Evolutionary conservation across 352 stramenopile genomes (phyloP).

Genomic region (Globisporangium apiculatum): DNA sequence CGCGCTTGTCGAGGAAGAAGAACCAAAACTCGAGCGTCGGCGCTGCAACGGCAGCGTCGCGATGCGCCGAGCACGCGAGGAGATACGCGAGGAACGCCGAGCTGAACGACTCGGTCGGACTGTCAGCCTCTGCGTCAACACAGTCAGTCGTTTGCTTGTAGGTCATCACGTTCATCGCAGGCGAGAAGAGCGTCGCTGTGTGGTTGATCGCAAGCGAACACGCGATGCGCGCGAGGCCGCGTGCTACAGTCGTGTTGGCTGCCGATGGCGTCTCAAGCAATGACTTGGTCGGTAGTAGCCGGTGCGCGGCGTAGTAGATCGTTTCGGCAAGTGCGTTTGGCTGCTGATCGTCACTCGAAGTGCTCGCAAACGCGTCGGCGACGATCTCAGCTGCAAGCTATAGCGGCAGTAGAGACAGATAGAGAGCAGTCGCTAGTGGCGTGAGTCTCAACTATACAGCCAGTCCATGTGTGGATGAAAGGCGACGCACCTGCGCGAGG

Average conservation of each 20-base stretch:
- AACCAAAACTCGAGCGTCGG: constrained; percentile 85
- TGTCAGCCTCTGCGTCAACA: not conserved
- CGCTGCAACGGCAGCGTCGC: constrained; percentile 45
- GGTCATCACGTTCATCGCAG: constrained; percentile 7
- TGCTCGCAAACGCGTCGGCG: constrained; percentile 46
- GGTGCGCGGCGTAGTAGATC: constrained; percentile 20
- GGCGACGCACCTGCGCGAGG: constrained; percentile 27
- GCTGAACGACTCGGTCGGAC: constrained; percentile 10
- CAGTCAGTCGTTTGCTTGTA: too few relatives aligned
- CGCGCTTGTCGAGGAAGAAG: constrained; percentile 71
- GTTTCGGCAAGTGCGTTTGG: constrained; percentile 17
- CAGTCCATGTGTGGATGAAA: not conserved
- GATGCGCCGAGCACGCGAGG: constrained; percentile 50
- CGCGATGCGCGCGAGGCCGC: constrained; percentile 33
- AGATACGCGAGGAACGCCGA: constrained; percentile 51
- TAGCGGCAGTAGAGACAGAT: too few relatives aligned
- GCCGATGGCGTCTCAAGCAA: constrained; percentile 13
- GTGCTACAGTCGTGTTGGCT: constrained; percentile 14
- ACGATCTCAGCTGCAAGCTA: constrained; percentile 58
- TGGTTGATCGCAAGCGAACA: constrained; percentile 44
- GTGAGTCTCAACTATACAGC: too few relatives aligned
- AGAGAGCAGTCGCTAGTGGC: too few relatives aligned
- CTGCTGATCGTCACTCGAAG: constrained; percentile 10
- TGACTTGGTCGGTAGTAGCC: constrained; percentile 19
- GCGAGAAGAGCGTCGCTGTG: constrained; percentile 23